These are phyloP conservation scores for Pyrenula massariospora DNA, from an alignment of 495 filamentous ascomycete species.

Conservation along the genomic window DNA sequence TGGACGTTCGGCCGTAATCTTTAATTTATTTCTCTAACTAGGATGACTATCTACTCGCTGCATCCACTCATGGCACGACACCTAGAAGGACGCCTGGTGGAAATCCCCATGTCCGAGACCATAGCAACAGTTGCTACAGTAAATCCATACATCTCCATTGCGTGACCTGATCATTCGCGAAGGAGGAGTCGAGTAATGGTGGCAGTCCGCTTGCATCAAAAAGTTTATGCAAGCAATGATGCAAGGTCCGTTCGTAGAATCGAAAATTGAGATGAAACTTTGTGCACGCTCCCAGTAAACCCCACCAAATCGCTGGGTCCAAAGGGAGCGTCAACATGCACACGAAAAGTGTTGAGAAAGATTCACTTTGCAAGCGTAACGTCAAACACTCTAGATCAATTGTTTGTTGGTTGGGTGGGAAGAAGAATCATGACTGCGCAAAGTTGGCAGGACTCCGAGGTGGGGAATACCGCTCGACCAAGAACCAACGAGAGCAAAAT, in stretches of 20 bases:
- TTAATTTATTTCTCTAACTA: background rate
- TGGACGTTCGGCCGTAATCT: too few relatives aligned
- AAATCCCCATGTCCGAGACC: background rate
- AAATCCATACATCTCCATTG: background rate
- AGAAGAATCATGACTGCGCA: background rate
- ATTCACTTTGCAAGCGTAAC: background rate
- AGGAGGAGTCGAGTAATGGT: background rate
- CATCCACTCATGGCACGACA: background rate
- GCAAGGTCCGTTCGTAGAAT: background rate
- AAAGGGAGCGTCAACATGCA: background rate
- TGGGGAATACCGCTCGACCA: background rate
- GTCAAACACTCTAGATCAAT: background rate
- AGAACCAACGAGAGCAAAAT: background rate
- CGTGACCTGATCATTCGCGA: background rate
- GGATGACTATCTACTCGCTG: background rate
- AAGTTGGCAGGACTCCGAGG: background rate
- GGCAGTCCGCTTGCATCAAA: background rate
- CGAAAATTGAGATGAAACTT: background rate
- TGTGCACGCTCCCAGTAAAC: background rate
- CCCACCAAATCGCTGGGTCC: background rate
- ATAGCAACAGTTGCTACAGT: background rate
- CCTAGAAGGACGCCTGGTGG: background rate
- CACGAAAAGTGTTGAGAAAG: background rate
- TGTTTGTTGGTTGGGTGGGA: background rate
- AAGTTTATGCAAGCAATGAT: too few relatives aligned